Evolutionary conservation across 208 protist genomes (phyloP).

Genomic region (Leishmania mexicana): DNA sequence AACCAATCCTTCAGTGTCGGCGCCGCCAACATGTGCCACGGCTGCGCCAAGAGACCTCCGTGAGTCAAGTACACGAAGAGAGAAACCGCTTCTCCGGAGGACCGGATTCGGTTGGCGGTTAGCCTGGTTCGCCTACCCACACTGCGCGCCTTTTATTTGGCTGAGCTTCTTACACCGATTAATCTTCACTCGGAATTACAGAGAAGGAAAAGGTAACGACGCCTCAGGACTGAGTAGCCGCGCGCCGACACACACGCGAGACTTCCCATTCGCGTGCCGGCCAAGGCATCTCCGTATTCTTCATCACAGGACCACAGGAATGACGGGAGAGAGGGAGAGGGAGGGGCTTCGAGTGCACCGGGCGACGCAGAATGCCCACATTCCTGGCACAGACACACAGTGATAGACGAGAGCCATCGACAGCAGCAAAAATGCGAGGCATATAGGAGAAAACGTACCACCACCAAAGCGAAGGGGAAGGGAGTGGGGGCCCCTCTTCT

Average conservation of each 20-base stretch:
- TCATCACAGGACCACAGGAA: background rate
- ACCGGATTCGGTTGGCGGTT: background rate
- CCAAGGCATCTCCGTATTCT: background rate
- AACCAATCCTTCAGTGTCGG: background rate
- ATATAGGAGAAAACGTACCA: background rate
- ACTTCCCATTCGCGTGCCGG: background rate
- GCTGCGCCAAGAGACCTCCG: background rate
- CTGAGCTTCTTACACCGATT: background rate
- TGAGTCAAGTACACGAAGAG: background rate
- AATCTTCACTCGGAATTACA: slow-evolving; percentile 3
- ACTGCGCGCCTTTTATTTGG: background rate
- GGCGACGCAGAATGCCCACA: background rate
- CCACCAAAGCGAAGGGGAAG: background rate
- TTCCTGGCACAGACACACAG: background rate
- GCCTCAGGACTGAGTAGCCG: background rate
- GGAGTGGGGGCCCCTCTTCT: background rate
- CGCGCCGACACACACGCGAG: background rate
- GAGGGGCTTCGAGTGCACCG: background rate
- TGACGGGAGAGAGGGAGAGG: background rate
- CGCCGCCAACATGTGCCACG: background rate
- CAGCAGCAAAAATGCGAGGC: background rate
- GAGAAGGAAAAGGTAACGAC: background rate
- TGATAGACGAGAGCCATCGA: background rate
- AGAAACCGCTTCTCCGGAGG: background rate
- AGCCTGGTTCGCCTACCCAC: no score